Evolutionary conservation across 2,329 filamentous ascomycete genomes (phyloP).

Genomic region (Celoporthe dispersa): DNA sequence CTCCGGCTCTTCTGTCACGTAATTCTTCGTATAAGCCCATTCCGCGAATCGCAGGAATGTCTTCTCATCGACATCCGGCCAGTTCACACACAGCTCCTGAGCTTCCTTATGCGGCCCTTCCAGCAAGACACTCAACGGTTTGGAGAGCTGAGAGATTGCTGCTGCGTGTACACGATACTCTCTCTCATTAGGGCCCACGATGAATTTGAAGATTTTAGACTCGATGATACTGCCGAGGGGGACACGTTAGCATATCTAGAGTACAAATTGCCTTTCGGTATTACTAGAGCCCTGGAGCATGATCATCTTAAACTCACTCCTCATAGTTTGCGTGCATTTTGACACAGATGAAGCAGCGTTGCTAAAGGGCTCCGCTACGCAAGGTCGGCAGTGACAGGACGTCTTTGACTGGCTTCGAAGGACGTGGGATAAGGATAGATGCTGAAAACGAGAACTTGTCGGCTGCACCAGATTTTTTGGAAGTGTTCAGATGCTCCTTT

Average conservation of each 20-base stretch:
- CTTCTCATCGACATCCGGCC: slow-evolving; percentile 30
- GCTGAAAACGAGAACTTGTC: background rate
- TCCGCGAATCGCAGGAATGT: slow-evolving; percentile 27
- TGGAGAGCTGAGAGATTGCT: slow-evolving; percentile 23
- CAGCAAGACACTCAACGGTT: slow-evolving; percentile 22
- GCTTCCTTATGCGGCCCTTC: slow-evolving; percentile 28
- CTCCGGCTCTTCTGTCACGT: slow-evolving; percentile 22
- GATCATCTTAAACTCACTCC: background rate
- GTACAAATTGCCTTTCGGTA: too few relatives aligned
- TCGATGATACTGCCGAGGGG: slow-evolving; percentile 8
- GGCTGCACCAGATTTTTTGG: background rate
- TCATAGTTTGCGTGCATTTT: background rate
- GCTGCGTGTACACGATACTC: slow-evolving; percentile 12
- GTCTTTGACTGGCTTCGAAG: background rate
- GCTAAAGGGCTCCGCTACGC: background rate
- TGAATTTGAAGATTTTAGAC: slow-evolving; percentile 19
- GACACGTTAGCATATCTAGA: background rate
- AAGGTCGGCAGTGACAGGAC: background rate
- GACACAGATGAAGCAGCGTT: background rate
- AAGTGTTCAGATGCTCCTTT: background rate
- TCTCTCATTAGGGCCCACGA: slow-evolving; percentile 14
- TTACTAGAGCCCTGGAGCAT: background rate
- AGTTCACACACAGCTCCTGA: slow-evolving; percentile 21
- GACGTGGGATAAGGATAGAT: background rate
- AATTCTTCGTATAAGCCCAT: slow-evolving; percentile 29